Conservation (phyloP, 768 basidiomycete species). For the Termitomyces sp. region DNA sequence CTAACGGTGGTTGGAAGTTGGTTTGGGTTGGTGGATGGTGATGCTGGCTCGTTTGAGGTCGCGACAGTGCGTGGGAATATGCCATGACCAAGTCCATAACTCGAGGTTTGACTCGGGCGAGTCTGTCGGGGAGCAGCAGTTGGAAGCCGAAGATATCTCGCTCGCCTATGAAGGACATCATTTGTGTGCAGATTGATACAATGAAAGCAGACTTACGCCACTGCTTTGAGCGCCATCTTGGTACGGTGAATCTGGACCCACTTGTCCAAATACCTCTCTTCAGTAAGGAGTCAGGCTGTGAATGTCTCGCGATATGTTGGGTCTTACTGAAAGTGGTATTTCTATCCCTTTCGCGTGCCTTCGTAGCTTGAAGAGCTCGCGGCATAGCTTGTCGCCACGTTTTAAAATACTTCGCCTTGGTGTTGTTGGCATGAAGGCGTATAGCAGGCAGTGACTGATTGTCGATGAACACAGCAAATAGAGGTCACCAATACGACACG, state of each 20-base stretch:
- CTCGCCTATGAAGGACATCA: conserved; percentile 48
- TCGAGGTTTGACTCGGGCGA: not conserved
- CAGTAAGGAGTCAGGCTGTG: conserved; percentile 9
- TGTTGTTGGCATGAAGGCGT: conserved; percentile 59
- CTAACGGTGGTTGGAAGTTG: conserved; percentile 6
- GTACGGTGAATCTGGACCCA: conserved; percentile 70
- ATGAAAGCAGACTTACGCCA: conserved; percentile 56
- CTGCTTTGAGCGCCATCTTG: conserved; percentile 72
- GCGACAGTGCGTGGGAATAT: not conserved
- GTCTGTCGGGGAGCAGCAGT: conserved; percentile 38
- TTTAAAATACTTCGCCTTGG: conserved; percentile 58
- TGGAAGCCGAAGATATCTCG: conserved; percentile 75
- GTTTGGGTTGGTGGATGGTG: conserved; percentile 12
- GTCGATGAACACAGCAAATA: not conserved
- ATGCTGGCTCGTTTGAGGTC: conserved; percentile 9
- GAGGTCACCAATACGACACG: conserved; percentile 10
- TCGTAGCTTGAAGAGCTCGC: conserved; percentile 56
- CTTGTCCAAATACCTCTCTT: conserved; percentile 51
- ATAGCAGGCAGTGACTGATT: conserved; percentile 73
- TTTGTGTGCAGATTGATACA: conserved; percentile 2
- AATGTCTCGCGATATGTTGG: conserved; percentile 1
- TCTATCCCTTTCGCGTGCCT: conserved; percentile 59
- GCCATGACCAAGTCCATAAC: not conserved
- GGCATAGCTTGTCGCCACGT: conserved; percentile 71
- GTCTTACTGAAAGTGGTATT: conserved; percentile 53